Evolutionary conservation across 108 stramenopile genomes (phyloP), one percentile per base, ranked within the genome.

Genomic region (Fragilaria crotonensis): DNA sequence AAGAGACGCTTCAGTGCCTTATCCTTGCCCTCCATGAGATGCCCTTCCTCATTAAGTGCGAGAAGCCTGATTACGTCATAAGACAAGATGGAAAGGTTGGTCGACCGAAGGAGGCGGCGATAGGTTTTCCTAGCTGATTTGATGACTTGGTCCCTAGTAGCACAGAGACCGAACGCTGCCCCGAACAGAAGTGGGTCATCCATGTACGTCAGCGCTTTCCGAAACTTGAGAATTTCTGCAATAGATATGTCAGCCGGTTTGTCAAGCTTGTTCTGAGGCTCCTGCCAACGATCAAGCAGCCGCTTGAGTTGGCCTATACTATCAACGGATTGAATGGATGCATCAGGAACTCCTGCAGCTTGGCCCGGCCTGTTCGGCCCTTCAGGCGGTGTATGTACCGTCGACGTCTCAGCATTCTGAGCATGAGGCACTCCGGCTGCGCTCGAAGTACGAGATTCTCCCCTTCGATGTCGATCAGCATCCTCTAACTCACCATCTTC

Each of bases 221-320:
- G 77, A 59, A 91, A 91, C 52, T 72, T 54, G 2, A 91, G 55
- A 33, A 86, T 76, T 26, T 90, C 84, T 2, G 64, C 54, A 3
- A 86, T 77, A 19, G 72, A 63, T 25, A 75, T 68, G 52, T 60
- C 52, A 46, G 2, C 17, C 17, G 27, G 23, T 60, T 30, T 41
- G 17, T 70, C 75, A 11, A 48, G 29, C 49, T 85, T 89, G 53
- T 72, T 80, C 0, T 74, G 68, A 19, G 89, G 89, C 44, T 87
- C 85, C 52, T 85, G 64, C 89, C 89, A 90, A 19, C 77, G 54
- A 60, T 85, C 81, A 1, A 90, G 67, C 1, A 78, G 33, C n/a
- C 63, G 51, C 47, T 78, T 78, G 28, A 87, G 72, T 20, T 65
- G 20, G 60, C 59, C 11, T 72, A 71, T 28, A 14, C 48, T 25